Conservation (phyloP, 768 basidiomycete species). For the Udeniomyces megalosporus region DNA sequence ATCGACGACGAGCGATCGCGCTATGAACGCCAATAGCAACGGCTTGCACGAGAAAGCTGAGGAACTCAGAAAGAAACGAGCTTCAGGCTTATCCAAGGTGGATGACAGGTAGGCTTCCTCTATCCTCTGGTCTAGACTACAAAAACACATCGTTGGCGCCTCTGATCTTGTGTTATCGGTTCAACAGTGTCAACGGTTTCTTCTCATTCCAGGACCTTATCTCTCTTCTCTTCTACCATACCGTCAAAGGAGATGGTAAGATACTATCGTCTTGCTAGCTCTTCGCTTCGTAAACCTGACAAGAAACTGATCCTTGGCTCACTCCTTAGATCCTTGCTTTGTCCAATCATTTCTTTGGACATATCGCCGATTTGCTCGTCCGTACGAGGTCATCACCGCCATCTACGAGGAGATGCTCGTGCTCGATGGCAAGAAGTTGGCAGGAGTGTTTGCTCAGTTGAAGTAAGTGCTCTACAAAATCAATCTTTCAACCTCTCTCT, state of each 20-base stretch:
- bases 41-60: no score
- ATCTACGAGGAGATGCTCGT: conserved; percentile 70
- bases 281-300: not conserved
- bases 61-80: no score
- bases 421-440: conserved; percentile 60
- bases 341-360: conserved; percentile 47
- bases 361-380: conserved; percentile 65
- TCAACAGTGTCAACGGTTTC: not conserved
- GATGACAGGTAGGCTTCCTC: no score
- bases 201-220: not conserved
- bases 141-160: no score
- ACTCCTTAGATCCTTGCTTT: not conserved
- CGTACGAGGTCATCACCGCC: conserved; percentile 59
- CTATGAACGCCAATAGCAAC: no score
- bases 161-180: not conserved
- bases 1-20: no score
- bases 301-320: no score
- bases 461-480: conserved; percentile 34
- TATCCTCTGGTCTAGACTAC: no score
- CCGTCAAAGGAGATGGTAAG: not conserved
- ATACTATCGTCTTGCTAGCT: no score
- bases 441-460: conserved; percentile 78
- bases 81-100: no score
- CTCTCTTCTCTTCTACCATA: not conserved
- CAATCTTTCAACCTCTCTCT: conserved; percentile 8